Conservation (phyloP, 1,284 basidiomycete genomes). For the Trichosporon sp. region DNA sequence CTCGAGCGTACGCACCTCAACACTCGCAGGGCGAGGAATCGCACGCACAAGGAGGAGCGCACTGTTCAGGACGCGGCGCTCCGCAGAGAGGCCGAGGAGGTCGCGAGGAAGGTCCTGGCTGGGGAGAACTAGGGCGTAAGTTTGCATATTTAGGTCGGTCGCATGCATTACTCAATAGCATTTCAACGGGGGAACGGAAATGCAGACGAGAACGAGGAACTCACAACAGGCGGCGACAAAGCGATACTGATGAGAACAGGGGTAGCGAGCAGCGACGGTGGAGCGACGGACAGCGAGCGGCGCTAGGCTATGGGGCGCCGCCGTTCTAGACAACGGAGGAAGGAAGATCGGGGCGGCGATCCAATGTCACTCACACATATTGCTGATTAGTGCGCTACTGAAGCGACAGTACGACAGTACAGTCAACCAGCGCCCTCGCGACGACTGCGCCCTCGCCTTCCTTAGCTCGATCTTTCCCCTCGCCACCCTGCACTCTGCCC, state of each 20-base stretch:
- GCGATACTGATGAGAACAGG: not conserved
- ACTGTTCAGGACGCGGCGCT: slow-evolving; percentile 5
- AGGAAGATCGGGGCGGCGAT: no score
- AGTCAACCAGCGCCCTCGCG: not conserved
- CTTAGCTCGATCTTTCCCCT: not conserved
- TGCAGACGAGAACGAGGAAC: no score
- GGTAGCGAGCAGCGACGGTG: not conserved
- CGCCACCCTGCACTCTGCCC: not conserved
- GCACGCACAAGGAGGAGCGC: slow-evolving; percentile 29
- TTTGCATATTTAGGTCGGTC: slow-evolving; percentile 4
- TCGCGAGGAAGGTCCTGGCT: not conserved
- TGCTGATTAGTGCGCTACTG: no score
- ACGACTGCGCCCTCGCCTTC: not conserved
- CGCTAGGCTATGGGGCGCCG: no score
- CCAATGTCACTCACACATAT: no score
- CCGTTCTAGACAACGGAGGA: no score
- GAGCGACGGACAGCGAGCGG: no score
- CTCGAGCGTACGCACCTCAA: slow-evolving; percentile 36
- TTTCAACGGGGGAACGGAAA: not conserved
- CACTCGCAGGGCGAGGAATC: slow-evolving; percentile 21
- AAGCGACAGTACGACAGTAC: no score
- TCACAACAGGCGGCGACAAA: not conserved
- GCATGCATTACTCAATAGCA: slow-evolving; percentile 8
- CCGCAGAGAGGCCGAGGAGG: slow-evolving; percentile 5
- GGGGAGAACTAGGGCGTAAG: slow-evolving; percentile 5